Evolutionary conservation across 371 early-diverging fungal species (phyloP), one percentile per base, ranked within the genome.

Genomic region (Capniomyces stellatus): DNA sequence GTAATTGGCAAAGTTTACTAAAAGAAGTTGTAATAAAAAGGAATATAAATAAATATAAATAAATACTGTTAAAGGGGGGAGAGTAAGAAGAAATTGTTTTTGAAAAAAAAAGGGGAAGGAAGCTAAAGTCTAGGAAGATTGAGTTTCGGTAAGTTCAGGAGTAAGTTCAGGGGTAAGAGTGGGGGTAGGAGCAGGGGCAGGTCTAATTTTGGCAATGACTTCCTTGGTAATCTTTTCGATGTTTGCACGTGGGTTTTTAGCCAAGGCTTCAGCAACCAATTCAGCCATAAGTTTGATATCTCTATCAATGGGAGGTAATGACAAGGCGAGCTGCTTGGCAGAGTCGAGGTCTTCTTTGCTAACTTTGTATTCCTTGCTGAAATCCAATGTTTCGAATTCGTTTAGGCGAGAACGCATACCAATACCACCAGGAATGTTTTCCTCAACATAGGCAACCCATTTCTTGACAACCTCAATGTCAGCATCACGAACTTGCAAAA

Each of bases 401-500:
- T 76, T 77, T 41, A 69, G 64, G 29, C 81, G 74, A 54, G 78
- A 79, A 52, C 77, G 76, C 72, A 87, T 69, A 58, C 86, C 87
- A 42, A 88, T 64, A 56, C 89, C 86, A 13, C 78, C 74, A 3
- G 86, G 81, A 3, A 79, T 73, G 69, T 83, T 83, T 63, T 78
- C 73, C 43, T 74, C 71, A 58, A 87, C 61, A 60, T 85, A 88
- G 42, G 68, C 71, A 18, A 87, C 53, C 84, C 83, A 89, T 58
- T 75, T 75, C 46, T 83, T 73, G 27, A 91, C 76, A 1, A 76
- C 78, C 46, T 85, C 83, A 3, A 78, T 76, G 57, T 85, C 75
- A 22, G 82, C 70, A 60, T 93, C 91, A 55, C 82, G 82, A 42
- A 89, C 72, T 54, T 86, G 85, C 56, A 96, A 62, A 28, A 83